Percentiles rank a stretch among this genome's conserved stretches.
Conservation (phyloP, 139 green algal species). For the Micractinium conductrix region DNA sequence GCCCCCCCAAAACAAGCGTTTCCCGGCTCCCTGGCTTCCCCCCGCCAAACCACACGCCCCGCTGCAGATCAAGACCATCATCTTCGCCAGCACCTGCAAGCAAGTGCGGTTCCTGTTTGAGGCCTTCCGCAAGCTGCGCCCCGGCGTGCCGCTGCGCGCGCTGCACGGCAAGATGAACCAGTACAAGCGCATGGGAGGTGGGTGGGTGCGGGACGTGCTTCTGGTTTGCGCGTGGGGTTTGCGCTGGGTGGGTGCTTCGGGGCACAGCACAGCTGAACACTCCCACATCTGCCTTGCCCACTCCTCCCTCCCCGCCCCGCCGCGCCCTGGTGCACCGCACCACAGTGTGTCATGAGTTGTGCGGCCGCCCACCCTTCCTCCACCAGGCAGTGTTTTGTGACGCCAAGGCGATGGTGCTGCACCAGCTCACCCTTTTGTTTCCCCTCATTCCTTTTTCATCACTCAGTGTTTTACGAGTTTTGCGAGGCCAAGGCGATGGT, state of each 20-base stretch:
- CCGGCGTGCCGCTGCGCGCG: conserved; percentile 85
- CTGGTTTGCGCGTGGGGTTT: background rate
- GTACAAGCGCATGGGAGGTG: conserved; percentile 80
- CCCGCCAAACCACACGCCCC: background rate
- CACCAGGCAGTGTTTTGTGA: no score
- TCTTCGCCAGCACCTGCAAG: conserved; percentile 98
- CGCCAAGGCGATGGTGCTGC: no score
- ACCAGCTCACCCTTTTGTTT: background rate
- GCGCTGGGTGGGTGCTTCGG: no score
- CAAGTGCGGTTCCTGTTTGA: conserved; percentile 96
- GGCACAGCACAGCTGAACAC: no score
- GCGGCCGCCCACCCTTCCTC: no score
- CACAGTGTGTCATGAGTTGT: no score
- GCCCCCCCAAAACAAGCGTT: background rate
- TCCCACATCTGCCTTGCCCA: no score
- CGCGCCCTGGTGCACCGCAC: no score
- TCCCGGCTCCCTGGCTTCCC: background rate
- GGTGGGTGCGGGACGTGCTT: background rate
- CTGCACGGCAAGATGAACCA: conserved; percentile 98
- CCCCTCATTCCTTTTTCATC: background rate
- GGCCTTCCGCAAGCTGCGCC: conserved; percentile 89
- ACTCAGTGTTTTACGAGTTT: conserved; percentile 82
- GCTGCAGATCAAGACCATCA: conserved; percentile 73
- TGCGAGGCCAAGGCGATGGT: conserved; percentile 78
- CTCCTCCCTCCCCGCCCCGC: no score